A percentile compares a stretch with the other conserved stretches of the same genome.
Conservation (phyloP, 495 filamentous ascomycete genomes). For the Penicillium desertorum region DNA sequence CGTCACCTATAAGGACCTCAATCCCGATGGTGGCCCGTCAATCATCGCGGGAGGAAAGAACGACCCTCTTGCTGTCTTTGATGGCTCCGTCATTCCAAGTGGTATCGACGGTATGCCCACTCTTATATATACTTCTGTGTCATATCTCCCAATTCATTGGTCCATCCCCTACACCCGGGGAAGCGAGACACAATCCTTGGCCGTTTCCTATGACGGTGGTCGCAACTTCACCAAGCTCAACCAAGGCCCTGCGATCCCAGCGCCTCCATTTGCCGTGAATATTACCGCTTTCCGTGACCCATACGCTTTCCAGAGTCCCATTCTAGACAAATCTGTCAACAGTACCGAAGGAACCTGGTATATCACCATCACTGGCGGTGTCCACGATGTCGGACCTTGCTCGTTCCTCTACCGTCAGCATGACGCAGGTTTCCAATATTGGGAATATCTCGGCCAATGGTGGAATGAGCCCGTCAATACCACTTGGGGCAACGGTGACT, state of each 20-base stretch:
- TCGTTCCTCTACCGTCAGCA: slow-evolving; percentile 25
- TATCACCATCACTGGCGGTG: slow-evolving; percentile 21
- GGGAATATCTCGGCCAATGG: slow-evolving; percentile 27
- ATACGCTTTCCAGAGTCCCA: slow-evolving; percentile 22
- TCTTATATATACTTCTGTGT: slow-evolving; percentile 26
- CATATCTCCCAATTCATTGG: slow-evolving; percentile 28
- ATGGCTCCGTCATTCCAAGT: slow-evolving; percentile 24
- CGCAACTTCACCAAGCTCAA: slow-evolving; percentile 23
- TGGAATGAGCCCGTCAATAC: slow-evolving; percentile 22
- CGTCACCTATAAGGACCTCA: slow-evolving; percentile 18
- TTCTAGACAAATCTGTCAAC: slow-evolving; percentile 13
- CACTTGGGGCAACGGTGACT: slow-evolving; percentile 26
- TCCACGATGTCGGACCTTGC: slow-evolving; percentile 19
- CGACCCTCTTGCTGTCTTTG: slow-evolving; percentile 25
- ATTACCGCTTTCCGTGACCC: slow-evolving; percentile 28
- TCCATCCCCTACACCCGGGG: slow-evolving; percentile 26
- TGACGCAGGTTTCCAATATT: slow-evolving; percentile 19
- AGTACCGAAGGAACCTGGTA: slow-evolving; percentile 20
- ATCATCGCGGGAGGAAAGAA: slow-evolving; percentile 24
- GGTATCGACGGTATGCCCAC: slow-evolving; percentile 24
- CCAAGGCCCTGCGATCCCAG: slow-evolving; percentile 20
- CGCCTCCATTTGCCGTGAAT: slow-evolving; percentile 15
- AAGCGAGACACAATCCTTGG: slow-evolving; percentile 25
- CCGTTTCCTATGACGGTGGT: slow-evolving; percentile 22
- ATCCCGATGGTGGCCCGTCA: slow-evolving; percentile 12